A percentile compares a stretch with the other conserved stretches of the same genome.
Conservation (phyloP, 2,329 filamentous ascomycete species). For the Aphanoascus verrucosus region DNA sequence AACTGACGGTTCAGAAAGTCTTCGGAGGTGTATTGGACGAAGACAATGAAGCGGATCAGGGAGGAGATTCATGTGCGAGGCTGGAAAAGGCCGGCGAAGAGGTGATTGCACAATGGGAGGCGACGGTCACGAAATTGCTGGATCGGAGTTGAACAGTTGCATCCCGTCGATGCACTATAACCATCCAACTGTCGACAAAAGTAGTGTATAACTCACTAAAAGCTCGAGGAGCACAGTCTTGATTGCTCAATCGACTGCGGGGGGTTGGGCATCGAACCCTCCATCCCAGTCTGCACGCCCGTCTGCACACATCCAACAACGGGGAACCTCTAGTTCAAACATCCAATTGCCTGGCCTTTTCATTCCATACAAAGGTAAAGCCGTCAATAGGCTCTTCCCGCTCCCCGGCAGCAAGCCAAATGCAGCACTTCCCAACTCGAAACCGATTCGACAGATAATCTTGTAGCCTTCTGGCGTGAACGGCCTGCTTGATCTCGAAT, state of each 20-base stretch:
- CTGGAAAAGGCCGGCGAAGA: slow-evolving; percentile 14
- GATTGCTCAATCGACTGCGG: not conserved
- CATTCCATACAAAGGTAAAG: not conserved
- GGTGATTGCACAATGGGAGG: slow-evolving; percentile 16
- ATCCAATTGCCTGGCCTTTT: not conserved
- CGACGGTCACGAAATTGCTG: slow-evolving; percentile 44
- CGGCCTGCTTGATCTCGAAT: not conserved
- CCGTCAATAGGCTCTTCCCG: not conserved
- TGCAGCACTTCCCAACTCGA: slow-evolving; percentile 1
- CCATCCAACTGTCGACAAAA: too few species aligned
- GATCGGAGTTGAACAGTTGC: not conserved
- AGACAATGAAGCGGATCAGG: not conserved
- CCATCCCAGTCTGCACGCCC: slow-evolving; percentile 4
- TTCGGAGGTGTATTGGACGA: slow-evolving; percentile 10
- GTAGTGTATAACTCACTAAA: not conserved
- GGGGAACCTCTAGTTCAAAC: not conserved
- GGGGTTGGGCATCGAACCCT: slow-evolving; percentile 4
- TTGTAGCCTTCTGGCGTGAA: slow-evolving; percentile 8
- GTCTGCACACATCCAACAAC: not conserved
- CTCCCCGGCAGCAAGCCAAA: not conserved
- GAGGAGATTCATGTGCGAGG: slow-evolving; percentile 6
- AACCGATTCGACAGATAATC: slow-evolving; percentile 1
- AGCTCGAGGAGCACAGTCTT: not conserved
- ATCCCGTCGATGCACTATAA: too few species aligned
- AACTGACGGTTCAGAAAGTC: slow-evolving; percentile 15